Evolutionary conservation across 2,329 filamentous ascomycete genomes (phyloP).

Genomic region (Beauveria sp.): DNA sequence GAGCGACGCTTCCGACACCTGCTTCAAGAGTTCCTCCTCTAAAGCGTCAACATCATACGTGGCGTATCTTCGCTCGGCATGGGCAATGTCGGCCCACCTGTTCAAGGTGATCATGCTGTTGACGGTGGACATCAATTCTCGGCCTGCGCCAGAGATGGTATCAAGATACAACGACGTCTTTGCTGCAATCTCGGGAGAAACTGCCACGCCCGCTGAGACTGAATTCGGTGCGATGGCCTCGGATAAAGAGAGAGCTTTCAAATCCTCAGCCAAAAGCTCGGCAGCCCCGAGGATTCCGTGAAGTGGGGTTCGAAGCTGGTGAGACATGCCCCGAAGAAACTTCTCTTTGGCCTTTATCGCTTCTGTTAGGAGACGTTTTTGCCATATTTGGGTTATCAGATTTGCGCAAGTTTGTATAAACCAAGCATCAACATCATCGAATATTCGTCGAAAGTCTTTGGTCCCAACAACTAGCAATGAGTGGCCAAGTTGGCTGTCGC

Average conservation of each 20-base stretch:
- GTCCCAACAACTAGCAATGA: constrained; percentile 32
- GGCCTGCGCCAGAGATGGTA: not conserved
- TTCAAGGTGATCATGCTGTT: constrained; percentile 36
- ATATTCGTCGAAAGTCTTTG: constrained; percentile 34
- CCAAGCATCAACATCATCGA: constrained; percentile 40
- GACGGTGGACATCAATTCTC: constrained; percentile 16
- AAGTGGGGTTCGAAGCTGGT: constrained; percentile 40
- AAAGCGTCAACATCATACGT: constrained; percentile 7
- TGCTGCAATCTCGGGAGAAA: not conserved
- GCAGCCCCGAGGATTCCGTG: constrained; percentile 35
- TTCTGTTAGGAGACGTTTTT: constrained; percentile 30
- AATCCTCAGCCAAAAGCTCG: constrained; percentile 34
- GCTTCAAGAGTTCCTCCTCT: not conserved
- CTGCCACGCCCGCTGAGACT: not conserved
- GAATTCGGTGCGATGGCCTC: not conserved
- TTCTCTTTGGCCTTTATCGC: constrained; percentile 35
- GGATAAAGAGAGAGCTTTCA: constrained; percentile 19
- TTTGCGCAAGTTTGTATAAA: constrained; percentile 34
- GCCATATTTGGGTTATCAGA: constrained; percentile 30
- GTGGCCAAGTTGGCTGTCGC: constrained; percentile 23
- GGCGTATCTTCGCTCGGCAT: constrained; percentile 23
- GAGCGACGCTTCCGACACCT: not conserved
- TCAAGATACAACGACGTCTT: constrained; percentile 17
- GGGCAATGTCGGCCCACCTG: constrained; percentile 29
- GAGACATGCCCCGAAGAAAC: constrained; percentile 38